These are phyloP conservation scores for Ceratobasidium sp. DNA, from an alignment of 1,284 basidiomycete species.

Conservation along the genomic window DNA sequence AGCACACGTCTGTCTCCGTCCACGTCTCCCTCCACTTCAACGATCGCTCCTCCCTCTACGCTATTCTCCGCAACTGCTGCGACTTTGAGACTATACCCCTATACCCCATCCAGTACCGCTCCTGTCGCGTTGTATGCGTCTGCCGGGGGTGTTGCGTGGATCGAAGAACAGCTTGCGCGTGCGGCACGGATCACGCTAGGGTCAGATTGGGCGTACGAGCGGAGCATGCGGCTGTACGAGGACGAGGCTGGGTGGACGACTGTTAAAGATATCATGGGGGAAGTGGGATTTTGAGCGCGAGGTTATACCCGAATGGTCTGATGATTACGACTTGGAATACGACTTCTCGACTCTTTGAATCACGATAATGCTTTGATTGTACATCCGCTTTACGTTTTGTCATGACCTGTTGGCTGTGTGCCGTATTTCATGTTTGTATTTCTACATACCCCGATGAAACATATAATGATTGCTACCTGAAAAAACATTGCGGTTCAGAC, in stretches of 20 bases:
- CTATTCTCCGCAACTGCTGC: background rate
- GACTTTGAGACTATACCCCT: constrained; percentile 4
- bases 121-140: constrained; percentile 14
- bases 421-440: constrained; percentile 4
- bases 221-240: constrained; percentile 34
- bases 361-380: background rate
- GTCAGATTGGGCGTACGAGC: constrained; percentile 42
- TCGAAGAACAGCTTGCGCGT: constrained; percentile 39
- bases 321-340: background rate
- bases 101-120: background rate
- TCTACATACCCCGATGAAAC: constrained; percentile 19
- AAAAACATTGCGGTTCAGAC: constrained; percentile 1
- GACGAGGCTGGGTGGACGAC: constrained; percentile 25
- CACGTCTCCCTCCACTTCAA: constrained; percentile 1
- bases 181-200: constrained; percentile 29
- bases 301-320: background rate
- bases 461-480: background rate
- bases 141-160: constrained; percentile 32
- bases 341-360: background rate
- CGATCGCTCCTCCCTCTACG: background rate
- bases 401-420: background rate
- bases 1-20: background rate
- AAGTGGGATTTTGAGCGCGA: constrained; percentile 19
- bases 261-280: background rate
- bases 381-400: background rate